phyloP scores from a whole-genome alignment of 352 stramenopile species.

The Vaucheria bursata region DNA sequence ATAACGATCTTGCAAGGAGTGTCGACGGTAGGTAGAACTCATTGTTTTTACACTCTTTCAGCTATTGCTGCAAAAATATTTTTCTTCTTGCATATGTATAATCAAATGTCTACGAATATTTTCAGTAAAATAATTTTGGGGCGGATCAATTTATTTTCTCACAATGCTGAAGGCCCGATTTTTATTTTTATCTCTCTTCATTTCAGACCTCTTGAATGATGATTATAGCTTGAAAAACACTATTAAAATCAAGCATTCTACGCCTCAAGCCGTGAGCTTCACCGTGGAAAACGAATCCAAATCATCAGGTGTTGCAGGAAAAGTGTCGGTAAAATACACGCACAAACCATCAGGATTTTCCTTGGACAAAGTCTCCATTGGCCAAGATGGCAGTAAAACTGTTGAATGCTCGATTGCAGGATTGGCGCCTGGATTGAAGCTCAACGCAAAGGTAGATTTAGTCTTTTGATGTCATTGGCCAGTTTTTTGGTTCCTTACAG shows the following conservation, averaged over 20 bases:
- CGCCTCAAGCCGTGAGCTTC: slow-evolving; percentile 29
- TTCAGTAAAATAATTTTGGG: no score
- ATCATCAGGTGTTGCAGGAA: slow-evolving; percentile 15
- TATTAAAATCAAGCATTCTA: slow-evolving; percentile 49
- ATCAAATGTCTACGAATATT: no score
- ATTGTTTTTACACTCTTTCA: no score
- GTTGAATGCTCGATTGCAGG: slow-evolving; percentile 20
- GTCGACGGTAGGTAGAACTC: no score
- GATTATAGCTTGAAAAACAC: slow-evolving; percentile 49
- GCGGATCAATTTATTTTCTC: no score
- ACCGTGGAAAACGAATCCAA: slow-evolving; percentile 49
- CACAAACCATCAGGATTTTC: slow-evolving; percentile 38
- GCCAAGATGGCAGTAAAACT: slow-evolving; percentile 22
- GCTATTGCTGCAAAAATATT: no score
- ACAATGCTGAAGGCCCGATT: no score
- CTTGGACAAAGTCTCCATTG: slow-evolving; percentile 38
- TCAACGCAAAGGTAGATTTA: slow-evolving; percentile 21
- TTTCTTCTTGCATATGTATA: no score
- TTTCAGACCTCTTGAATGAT: slow-evolving; percentile 48
- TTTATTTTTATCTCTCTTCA: no score
- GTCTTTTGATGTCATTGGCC: background rate
- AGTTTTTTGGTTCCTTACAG: background rate
- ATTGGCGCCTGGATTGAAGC: slow-evolving; percentile 27
- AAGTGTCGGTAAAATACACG: slow-evolving; percentile 36
- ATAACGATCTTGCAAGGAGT: no score